Percentiles rank a stretch among this genome's conserved stretches.
Evolutionary conservation across 371 early-diverging fungal species (phyloP).

Genomic region (Blakeslea trispora): DNA sequence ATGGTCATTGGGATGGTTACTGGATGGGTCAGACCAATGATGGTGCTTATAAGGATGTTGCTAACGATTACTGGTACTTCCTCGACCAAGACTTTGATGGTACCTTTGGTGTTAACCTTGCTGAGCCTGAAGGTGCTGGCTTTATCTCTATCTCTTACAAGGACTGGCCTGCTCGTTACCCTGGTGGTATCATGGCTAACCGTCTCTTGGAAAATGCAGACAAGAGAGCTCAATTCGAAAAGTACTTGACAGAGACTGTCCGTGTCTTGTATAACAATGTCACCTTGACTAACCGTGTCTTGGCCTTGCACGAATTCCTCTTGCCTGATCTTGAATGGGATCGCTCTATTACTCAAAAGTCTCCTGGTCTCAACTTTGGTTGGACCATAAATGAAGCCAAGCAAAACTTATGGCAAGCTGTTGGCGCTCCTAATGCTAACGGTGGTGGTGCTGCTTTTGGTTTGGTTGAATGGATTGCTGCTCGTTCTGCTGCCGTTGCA

Average conservation of each 20-base stretch:
- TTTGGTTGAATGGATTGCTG: slow-evolving; percentile 44
- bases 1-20: slow-evolving; percentile 62
- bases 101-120: slow-evolving; percentile 60
- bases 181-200: slow-evolving; percentile 53
- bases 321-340: slow-evolving; percentile 57
- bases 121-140: slow-evolving; percentile 22
- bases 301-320: slow-evolving; percentile 54
- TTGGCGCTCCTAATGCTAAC: slow-evolving; percentile 32
- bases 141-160: slow-evolving; percentile 48
- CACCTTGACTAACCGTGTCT: slow-evolving; percentile 50
- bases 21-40: slow-evolving; percentile 60
- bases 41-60: slow-evolving; percentile 56
- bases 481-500: slow-evolving; percentile 26
- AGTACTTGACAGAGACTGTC: slow-evolving; percentile 53
- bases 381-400: slow-evolving; percentile 47
- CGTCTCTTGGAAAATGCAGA: slow-evolving; percentile 50
- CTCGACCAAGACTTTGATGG: slow-evolving; percentile 56
- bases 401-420: slow-evolving; percentile 46
- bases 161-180: slow-evolving; percentile 39
- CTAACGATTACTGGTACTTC: slow-evolving; percentile 50
- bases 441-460: slow-evolving; percentile 56
- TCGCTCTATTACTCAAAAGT: slow-evolving; percentile 50
- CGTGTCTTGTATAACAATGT: slow-evolving; percentile 54
- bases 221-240: slow-evolving; percentile 42
- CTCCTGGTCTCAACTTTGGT: slow-evolving; percentile 57